Evolutionary conservation across 148 eudicot species (phyloP).

Genomic region (Fagopyrum homotropicum): DNA sequence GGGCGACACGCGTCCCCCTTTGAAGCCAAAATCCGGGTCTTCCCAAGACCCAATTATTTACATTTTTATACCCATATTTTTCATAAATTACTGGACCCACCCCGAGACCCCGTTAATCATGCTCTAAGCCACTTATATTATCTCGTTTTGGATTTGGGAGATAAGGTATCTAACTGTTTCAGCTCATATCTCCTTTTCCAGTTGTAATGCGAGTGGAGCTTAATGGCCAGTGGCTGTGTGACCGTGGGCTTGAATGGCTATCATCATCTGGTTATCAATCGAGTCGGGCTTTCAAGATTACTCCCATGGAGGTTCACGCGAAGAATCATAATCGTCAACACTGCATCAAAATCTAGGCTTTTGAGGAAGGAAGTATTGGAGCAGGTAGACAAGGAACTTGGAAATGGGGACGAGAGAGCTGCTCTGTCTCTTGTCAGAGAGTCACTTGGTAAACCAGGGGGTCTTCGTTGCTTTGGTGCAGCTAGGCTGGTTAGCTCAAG

Average conservation of each 20-base stretch:
- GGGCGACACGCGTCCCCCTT: too few species aligned
- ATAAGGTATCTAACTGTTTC: background rate
- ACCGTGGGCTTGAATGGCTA: background rate
- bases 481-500: slow-evolving; percentile 62
- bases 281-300: background rate
- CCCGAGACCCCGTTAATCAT: too few species aligned
- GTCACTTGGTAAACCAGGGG: slow-evolving; percentile 43
- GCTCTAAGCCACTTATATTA: too few species aligned
- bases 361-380: slow-evolving; percentile 44
- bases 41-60: too few species aligned
- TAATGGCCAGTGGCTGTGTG: background rate
- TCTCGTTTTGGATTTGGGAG: too few species aligned
- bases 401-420: slow-evolving; percentile 57
- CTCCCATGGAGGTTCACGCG: background rate
- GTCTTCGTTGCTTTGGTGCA: slow-evolving; percentile 76
- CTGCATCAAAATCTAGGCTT: slow-evolving; percentile 23
- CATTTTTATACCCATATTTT: too few species aligned
- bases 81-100: too few species aligned
- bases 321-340: background rate
- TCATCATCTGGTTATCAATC: background rate
- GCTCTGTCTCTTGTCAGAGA: slow-evolving; percentile 65
- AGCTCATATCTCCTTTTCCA: background rate
- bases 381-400: slow-evolving; percentile 57
- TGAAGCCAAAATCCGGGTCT: too few species aligned
- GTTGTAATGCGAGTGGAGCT: background rate